Conservation (phyloP, 139 green algal genomes). For the Chlorella sp. region DNA sequence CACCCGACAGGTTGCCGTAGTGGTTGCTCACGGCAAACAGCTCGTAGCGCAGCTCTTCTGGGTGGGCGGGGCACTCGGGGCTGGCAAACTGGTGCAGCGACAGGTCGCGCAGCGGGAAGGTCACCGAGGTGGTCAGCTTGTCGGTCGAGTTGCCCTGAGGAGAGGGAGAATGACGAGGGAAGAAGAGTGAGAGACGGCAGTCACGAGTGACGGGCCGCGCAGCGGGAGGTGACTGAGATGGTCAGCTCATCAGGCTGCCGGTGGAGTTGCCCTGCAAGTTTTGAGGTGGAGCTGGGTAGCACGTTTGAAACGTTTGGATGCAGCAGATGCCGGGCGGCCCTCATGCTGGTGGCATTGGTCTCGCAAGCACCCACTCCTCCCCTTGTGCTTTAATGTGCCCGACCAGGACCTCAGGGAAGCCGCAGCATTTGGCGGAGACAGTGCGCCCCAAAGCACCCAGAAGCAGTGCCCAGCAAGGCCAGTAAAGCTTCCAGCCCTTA, state of each 20-base stretch:
- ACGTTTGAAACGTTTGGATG: too few species aligned
- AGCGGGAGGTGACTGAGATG: too few species aligned
- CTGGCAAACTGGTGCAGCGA: slow-evolving; percentile 38
- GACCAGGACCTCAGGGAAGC: too few species aligned
- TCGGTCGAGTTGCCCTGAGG: slow-evolving; percentile 33
- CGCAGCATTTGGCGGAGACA: too few species aligned
- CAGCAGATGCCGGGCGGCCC: too few species aligned
- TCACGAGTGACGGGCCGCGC: background rate
- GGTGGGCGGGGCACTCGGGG: slow-evolving; percentile 24
- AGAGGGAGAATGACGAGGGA: background rate
- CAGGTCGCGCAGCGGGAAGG: slow-evolving; percentile 56
- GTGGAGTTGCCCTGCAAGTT: background rate
- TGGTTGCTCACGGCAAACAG: slow-evolving; percentile 55
- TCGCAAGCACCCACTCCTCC: too few species aligned
- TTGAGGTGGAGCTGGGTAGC: background rate
- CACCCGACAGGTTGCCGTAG: slow-evolving; percentile 32
- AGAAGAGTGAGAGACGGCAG: background rate
- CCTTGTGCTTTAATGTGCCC: too few species aligned
- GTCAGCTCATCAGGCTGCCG: background rate
- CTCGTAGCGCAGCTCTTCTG: slow-evolving; percentile 46
- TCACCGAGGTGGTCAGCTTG: slow-evolving; percentile 60
- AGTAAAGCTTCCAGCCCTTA: too few species aligned
- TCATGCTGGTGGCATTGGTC: too few species aligned
- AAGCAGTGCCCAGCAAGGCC: too few species aligned
- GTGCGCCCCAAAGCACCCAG: too few species aligned